Conservation (phyloP, 2,329 filamentous ascomycete species). For the Alternaria alternata region DNA sequence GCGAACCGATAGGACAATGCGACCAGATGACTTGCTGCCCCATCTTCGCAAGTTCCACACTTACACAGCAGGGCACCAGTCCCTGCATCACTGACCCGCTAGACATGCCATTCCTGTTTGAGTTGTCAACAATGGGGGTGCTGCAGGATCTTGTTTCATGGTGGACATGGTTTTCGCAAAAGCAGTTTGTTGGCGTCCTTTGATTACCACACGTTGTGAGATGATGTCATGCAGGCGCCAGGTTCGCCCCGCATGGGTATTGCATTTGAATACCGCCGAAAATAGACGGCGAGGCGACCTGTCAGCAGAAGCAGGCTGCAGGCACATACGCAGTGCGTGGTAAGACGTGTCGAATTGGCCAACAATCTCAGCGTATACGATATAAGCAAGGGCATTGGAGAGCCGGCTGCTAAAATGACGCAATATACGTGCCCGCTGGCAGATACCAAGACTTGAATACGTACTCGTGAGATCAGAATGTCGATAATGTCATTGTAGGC, state of each 20-base stretch:
- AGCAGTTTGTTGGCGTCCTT: constrained; percentile 34
- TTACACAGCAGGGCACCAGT: constrained; percentile 19
- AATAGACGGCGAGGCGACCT: constrained; percentile 15
- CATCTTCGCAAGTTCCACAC: constrained; percentile 13
- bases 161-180: constrained; percentile 24
- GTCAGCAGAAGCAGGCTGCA: constrained; percentile 6
- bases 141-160: constrained; percentile 35
- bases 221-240: constrained; percentile 22
- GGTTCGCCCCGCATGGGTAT: constrained; percentile 25
- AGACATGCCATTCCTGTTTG: constrained; percentile 15
- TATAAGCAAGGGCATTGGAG: background rate
- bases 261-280: constrained; percentile 14
- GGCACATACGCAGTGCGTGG: background rate
- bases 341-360: constrained; percentile 5
- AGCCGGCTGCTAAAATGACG: too few relatives aligned
- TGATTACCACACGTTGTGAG: constrained; percentile 31
- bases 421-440: too few relatives aligned
- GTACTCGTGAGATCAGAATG: background rate
- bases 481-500: background rate
- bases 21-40: constrained; percentile 38
- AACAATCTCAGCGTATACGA: background rate
- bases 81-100: constrained; percentile 41
- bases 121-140: constrained; percentile 13
- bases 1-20: constrained; percentile 45
- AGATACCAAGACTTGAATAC: background rate